phyloP scores from a whole-genome alignment of 768 basidiomycete species.

The Hygrophoropsis aurantiaca region DNA sequence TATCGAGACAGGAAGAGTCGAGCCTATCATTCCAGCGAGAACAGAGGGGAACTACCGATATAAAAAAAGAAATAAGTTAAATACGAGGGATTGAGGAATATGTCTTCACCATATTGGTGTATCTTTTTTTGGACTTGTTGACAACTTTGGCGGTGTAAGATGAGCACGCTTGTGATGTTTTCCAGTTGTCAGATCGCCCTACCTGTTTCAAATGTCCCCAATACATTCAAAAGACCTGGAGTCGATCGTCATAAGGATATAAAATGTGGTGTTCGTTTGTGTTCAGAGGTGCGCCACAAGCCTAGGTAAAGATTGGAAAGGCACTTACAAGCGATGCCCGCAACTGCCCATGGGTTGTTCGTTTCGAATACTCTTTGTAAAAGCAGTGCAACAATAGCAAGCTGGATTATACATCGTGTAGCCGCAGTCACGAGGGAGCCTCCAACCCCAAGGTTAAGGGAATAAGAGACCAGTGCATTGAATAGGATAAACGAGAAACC shows the following conservation, averaged over 20 bases:
- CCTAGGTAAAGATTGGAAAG: background rate
- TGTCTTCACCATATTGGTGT: conserved; percentile 65
- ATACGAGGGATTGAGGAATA: background rate
- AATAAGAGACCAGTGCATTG: conserved; percentile 62
- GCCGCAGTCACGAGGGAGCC: conserved; percentile 68
- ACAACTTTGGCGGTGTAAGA: conserved; percentile 46
- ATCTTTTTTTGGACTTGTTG: conserved; percentile 77
- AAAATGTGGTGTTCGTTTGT: too few relatives aligned
- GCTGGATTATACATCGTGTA: conserved; percentile 73
- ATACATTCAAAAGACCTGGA: conserved; percentile 65
- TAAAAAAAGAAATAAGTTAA: conserved; percentile 11
- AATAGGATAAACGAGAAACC: conserved; percentile 76
- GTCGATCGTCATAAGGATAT: too few relatives aligned
- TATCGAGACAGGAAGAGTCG: conserved; percentile 78
- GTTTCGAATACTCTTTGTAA: conserved; percentile 76
- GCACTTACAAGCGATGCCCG: conserved; percentile 66
- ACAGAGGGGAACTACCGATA: conserved; percentile 57
- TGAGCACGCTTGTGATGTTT: background rate
- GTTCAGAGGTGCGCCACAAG: too few relatives aligned
- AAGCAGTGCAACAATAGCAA: conserved; percentile 69
- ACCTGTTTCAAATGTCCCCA: conserved; percentile 82
- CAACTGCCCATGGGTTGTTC: conserved; percentile 72
- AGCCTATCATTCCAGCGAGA: conserved; percentile 66
- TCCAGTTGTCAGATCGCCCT: conserved; percentile 18
- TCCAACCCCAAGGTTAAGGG: conserved; percentile 69